phyloP scores from a whole-genome alignment of 2,329 filamentous ascomycete genomes.

The Bipolaris sorokiniana region DNA sequence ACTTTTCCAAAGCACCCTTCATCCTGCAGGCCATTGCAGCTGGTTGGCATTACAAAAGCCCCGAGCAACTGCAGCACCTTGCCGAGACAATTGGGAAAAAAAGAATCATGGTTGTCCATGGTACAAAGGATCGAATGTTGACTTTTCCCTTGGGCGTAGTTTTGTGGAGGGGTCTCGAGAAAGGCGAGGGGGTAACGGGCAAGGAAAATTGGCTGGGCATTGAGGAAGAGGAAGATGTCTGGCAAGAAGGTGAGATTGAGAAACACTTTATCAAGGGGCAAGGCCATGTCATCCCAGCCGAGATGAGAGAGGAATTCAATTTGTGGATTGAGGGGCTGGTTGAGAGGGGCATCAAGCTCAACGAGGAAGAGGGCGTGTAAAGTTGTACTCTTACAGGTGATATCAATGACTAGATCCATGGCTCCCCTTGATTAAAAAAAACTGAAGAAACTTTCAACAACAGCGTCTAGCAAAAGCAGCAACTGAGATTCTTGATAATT shows the following conservation, averaged over 20 bases:
- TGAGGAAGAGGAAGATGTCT: conserved; percentile 44
- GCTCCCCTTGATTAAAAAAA: too few relatives aligned
- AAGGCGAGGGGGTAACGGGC: conserved; percentile 50
- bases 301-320: conserved; percentile 74
- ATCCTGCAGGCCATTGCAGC: conserved; percentile 79
- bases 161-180: conserved; percentile 70
- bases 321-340: conserved; percentile 65
- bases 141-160: conserved; percentile 71
- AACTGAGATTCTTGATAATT: too few relatives aligned
- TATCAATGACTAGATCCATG: neutral
- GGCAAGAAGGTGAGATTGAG: conserved; percentile 54
- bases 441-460: too few relatives aligned
- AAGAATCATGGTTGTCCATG: conserved; percentile 79
- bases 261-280: conserved; percentile 70
- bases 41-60: conserved; percentile 78
- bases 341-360: conserved; percentile 59
- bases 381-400: neutral
- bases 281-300: conserved; percentile 77
- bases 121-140: conserved; percentile 79
- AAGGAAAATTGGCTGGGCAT: conserved; percentile 43
- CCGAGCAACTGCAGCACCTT: conserved; percentile 68
- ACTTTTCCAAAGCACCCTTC: conserved; percentile 72
- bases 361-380: conserved; percentile 25
- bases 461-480: too few relatives aligned
- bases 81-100: conserved; percentile 73